These are phyloP conservation scores for Hypoxylon sp. DNA, from an alignment of 2,329 filamentous ascomycete species.

Conservation along the genomic window DNA sequence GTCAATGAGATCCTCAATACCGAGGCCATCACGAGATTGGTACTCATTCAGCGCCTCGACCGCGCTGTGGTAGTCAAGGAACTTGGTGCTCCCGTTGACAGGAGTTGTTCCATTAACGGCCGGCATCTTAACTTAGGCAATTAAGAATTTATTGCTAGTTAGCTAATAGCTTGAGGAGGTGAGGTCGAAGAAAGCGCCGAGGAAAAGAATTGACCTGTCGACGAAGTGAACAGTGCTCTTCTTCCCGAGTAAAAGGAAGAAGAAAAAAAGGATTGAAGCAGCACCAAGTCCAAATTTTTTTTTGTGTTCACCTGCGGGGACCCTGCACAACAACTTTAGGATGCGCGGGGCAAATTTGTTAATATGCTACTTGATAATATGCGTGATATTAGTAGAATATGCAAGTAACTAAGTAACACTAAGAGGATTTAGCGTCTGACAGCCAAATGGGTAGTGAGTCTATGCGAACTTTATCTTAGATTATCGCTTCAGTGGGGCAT, in stretches of 20 bases:
- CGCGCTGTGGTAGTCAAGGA: conserved; percentile 81
- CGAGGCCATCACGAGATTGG: conserved; percentile 84
- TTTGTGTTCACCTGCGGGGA: conserved; percentile 40
- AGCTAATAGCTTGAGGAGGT: conserved; percentile 45
- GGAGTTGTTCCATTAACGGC: conserved; percentile 75
- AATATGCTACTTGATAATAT: conserved; percentile 11
- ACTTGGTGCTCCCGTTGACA: conserved; percentile 67
- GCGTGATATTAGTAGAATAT: not conserved
- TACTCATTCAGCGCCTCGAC: conserved; percentile 88
- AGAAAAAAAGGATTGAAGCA: conserved; percentile 51
- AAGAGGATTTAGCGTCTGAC: conserved; percentile 1
- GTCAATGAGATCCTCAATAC: conserved; percentile 88
- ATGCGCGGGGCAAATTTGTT: conserved; percentile 45
- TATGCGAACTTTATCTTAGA: conserved; percentile 12
- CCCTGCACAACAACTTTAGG: conserved; percentile 33
- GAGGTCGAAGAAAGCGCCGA: conserved; percentile 62
- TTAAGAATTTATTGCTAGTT: conserved; percentile 47
- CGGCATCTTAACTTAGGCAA: conserved; percentile 72
- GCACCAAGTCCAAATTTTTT: conserved; percentile 31
- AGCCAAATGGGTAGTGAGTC: not conserved
- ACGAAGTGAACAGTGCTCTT: conserved; percentile 61
- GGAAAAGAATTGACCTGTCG: conserved; percentile 54
- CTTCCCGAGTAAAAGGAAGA: conserved; percentile 67
- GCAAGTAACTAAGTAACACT: conserved; percentile 12
- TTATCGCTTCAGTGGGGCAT: conserved; percentile 18